phyloP scores from a whole-genome alignment of 441 rosid genomes.

The Geranium incanum region DNA sequence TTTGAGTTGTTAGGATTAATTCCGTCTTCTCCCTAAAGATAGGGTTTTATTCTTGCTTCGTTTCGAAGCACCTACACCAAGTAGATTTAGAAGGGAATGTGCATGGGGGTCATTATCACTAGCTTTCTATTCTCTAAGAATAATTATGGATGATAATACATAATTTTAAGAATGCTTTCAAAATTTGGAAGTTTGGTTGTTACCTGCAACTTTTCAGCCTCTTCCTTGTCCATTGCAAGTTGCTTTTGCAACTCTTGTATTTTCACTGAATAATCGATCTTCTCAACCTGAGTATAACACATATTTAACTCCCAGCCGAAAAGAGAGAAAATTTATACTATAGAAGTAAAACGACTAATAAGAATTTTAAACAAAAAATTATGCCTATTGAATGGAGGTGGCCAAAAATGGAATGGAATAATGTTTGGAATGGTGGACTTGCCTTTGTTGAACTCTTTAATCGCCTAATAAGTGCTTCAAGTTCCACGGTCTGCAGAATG shows the following conservation, averaged over 20 bases:
- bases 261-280: conserved; percentile 66
- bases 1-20: too few relatives aligned
- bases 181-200: conserved; percentile 11
- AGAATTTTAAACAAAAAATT: background rate
- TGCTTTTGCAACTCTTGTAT: conserved; percentile 87
- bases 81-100: background rate
- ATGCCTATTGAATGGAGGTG: background rate
- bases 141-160: background rate
- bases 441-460: conserved; percentile 65
- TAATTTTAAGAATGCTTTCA: background rate
- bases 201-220: conserved; percentile 82
- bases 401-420: conserved; percentile 2
- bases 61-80: background rate
- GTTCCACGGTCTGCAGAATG: conserved; percentile 54
- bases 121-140: background rate
- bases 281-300: conserved; percentile 49
- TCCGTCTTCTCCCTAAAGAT: too few relatives aligned
- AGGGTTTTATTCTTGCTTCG: too few relatives aligned
- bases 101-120: background rate
- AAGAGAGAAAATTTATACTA: conserved; percentile 8
- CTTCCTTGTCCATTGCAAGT: conserved; percentile 84
- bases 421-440: conserved; percentile 18
- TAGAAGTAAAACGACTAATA: conserved; percentile 10
- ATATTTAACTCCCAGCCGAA: conserved; percentile 11
- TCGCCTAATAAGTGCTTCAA: conserved; percentile 65